Conservation (phyloP, 1,284 basidiomycete species). For the Trichosporon inkin region DNA sequence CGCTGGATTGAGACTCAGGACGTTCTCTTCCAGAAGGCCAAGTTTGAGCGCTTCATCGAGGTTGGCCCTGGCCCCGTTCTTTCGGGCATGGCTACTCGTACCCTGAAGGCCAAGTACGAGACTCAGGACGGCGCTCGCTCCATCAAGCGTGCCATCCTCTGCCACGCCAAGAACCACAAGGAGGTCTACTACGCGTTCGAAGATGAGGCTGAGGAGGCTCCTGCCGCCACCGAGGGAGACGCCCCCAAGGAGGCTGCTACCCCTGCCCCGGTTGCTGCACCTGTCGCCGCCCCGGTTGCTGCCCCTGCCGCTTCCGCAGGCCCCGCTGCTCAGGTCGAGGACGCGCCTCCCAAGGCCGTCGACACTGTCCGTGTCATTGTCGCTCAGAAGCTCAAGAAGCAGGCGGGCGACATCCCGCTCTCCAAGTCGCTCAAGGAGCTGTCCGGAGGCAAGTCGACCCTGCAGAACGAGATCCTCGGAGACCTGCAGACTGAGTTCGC, state of each 20-base stretch:
- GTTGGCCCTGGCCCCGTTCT: conserved; percentile 94
- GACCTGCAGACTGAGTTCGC: conserved; percentile 86
- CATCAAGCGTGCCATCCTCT: conserved; percentile 75
- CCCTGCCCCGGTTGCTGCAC: conserved; percentile 52
- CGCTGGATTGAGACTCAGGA: conserved; percentile 99
- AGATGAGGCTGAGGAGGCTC: conserved; percentile 62
- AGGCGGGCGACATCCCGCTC: conserved; percentile 79
- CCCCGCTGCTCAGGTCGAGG: conserved; percentile 67
- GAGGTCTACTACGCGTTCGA: conserved; percentile 98
- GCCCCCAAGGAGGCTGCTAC: conserved; percentile 51
- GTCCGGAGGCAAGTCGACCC: conserved; percentile 94
- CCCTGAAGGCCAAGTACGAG: conserved; percentile 95
- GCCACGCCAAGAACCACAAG: conserved; percentile 90
- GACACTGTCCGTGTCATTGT: conserved; percentile 87
- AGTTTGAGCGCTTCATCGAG: conserved; percentile 91
- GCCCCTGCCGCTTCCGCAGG: conserved; percentile 56
- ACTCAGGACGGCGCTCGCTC: conserved; percentile 78
- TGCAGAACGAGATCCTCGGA: conserved; percentile 94
- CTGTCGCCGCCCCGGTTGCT: conserved; percentile 54
- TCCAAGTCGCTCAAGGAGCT: conserved; percentile 97
- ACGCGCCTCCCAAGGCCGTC: conserved; percentile 84
- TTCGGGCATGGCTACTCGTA: conserved; percentile 89
- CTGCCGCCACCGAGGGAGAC: conserved; percentile 54
- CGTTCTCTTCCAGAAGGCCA: conserved; percentile 80
- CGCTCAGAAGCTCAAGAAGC: conserved; percentile 98